Evolutionary conservation across 2,329 filamentous ascomycete genomes (phyloP).

Genomic region (Aspergillus viridinutans): DNA sequence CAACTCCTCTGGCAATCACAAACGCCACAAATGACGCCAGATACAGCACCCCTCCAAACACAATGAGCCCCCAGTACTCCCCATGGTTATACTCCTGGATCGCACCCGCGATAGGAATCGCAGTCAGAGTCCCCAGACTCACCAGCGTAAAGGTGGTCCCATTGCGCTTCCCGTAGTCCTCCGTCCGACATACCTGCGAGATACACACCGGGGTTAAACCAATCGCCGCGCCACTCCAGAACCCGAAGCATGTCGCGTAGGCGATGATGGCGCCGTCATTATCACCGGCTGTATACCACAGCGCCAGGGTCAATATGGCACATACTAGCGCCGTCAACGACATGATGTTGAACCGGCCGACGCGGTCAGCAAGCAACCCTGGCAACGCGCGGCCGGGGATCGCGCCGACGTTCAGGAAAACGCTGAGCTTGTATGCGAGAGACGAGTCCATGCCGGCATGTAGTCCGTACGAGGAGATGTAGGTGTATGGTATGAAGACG

Average conservation of each 20-base stretch:
- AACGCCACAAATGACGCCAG: slow-evolving; percentile 20
- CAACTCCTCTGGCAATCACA: slow-evolving; percentile 19
- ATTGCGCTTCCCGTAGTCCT: slow-evolving; percentile 24
- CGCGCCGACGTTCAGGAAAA: slow-evolving; percentile 28
- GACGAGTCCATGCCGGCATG: slow-evolving; percentile 19
- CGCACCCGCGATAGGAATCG: slow-evolving; percentile 23
- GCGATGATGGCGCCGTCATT: slow-evolving; percentile 18
- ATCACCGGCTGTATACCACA: slow-evolving; percentile 19
- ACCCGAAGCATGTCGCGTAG: slow-evolving; percentile 18
- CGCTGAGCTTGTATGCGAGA: slow-evolving; percentile 28
- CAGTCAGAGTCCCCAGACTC: slow-evolving; percentile 18
- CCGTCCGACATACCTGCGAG: slow-evolving; percentile 24
- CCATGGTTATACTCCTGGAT: slow-evolving; percentile 10
- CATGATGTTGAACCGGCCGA: slow-evolving; percentile 32
- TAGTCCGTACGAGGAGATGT: slow-evolving; percentile 31
- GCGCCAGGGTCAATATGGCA: slow-evolving; percentile 14
- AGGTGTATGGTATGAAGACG: slow-evolving; percentile 34
- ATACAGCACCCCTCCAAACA: slow-evolving; percentile 23
- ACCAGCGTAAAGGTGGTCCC: slow-evolving; percentile 24
- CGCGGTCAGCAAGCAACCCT: slow-evolving; percentile 28
- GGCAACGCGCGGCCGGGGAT: slow-evolving; percentile 31
- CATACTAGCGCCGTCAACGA: slow-evolving; percentile 15
- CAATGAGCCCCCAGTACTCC: slow-evolving; percentile 14
- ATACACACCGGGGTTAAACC: slow-evolving; percentile 30
- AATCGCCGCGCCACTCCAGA: slow-evolving; percentile 25